phyloP scores from a whole-genome alignment of 2,329 filamentous ascomycete species.

The Colletotrichum sp. region DNA sequence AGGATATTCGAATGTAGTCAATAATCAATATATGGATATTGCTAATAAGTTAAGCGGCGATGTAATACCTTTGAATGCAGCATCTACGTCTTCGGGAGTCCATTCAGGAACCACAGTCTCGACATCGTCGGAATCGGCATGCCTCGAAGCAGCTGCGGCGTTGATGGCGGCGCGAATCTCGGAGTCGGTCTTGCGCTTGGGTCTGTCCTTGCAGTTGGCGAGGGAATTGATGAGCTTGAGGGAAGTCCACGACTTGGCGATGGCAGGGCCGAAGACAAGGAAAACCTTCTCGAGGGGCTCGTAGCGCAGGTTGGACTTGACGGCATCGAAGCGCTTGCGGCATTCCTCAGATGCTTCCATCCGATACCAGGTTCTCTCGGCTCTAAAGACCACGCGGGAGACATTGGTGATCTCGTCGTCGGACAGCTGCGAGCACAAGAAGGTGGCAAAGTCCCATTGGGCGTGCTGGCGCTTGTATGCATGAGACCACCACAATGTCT shows the following conservation, averaged over 20 bases:
- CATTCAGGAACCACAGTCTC: background rate
- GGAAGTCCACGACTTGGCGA: background rate
- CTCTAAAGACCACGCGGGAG: background rate
- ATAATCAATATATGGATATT: background rate
- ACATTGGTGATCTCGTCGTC: background rate
- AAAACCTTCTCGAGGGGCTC: background rate
- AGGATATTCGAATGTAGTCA: background rate
- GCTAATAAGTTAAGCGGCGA: background rate
- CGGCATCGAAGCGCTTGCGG: background rate
- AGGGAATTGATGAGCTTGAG: background rate
- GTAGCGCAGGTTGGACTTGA: background rate
- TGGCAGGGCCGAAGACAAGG: background rate
- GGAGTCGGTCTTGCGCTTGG: background rate
- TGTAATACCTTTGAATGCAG: background rate
- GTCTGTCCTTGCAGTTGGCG: background rate
- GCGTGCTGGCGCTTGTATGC: background rate
- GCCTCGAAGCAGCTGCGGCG: background rate
- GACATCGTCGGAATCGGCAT: background rate
- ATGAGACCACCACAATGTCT: background rate
- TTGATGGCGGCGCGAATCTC: background rate
- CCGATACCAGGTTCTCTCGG: no score
- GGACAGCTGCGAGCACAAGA: background rate
- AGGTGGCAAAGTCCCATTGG: background rate
- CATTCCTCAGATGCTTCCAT: background rate
- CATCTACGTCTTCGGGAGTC: background rate